Base-by-base conservation (phyloP, 306 rosid genomes). In the Mimosa bimucronata region DNA sequence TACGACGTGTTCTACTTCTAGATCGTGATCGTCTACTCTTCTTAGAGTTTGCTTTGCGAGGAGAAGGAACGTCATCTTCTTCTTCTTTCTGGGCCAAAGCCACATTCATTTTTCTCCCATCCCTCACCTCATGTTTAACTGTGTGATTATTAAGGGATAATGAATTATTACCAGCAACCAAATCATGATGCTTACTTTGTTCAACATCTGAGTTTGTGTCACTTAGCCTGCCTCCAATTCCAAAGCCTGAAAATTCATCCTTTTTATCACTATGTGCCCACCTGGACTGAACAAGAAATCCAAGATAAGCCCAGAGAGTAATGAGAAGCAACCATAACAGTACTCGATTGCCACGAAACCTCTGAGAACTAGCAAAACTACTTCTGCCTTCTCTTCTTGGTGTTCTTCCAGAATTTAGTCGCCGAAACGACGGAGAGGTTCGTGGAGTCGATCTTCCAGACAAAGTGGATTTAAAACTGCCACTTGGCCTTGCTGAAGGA, bases 281-380 rank as follows among this genome's bases (percentile, higher is more conserved):
- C 86, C 87, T 85, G 16, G 98, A 92, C 81, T 89, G 98, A 85
- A 91, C 91, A 78, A 82, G 89, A 80, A 92, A 91, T 42, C 91
- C 97, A 85, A 94, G 90, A 84, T 94, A 94, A 34, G 97, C 86
- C 98, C 98, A 94, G 30, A 94, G 91, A 78, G 97, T 92, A 82
- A 94, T 92, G 81, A 94, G 66, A 60, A 94, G 64, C 82, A 94
- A 76, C 97, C 94, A 94, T 48, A 85, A 84, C 41, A 92, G 50
- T 40, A 94, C 57, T 68, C 84, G 88, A 81, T 94, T 92, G 83
- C 88, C 85, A 53, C 91, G 82, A 81, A 88, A 84, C 88, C 89
- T 83, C 61, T 80, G 94, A 31, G 80, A 41, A 74, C 85, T 83
- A 80, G 57, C 79, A 66, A 83, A 48, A 52, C 86, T 76, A 78